Percentiles rank a stretch among this genome's conserved stretches.
phyloP scores from a whole-genome alignment of 2,329 filamentous ascomycete species.

The Tolypocladium tundrense region DNA sequence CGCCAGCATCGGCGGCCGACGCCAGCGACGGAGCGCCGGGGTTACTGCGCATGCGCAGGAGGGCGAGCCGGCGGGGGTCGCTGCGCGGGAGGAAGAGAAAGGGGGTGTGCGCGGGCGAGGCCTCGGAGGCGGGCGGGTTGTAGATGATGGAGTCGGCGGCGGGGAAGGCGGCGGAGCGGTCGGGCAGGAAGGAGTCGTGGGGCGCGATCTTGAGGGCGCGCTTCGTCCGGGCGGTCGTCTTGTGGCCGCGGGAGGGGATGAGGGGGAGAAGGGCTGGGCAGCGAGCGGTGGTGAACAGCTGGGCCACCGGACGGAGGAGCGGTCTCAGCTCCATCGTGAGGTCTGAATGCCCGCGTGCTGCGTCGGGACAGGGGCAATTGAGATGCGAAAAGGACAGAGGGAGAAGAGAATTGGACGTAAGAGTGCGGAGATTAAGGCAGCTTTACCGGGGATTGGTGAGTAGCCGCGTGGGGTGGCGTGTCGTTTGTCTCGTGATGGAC shows the following conservation, averaged over 20 bases:
- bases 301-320: constrained; percentile 22
- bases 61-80: constrained; percentile 42
- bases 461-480: neutral
- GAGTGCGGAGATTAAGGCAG: neutral
- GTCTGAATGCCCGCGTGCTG: neutral
- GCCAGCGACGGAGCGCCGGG: constrained; percentile 13
- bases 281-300: constrained; percentile 18
- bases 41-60: constrained; percentile 32
- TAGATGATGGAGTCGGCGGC: constrained; percentile 37
- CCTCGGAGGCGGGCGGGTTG: constrained; percentile 44
- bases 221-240: constrained; percentile 44
- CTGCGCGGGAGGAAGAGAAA: constrained; percentile 52
- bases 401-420: neutral
- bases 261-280: constrained; percentile 11
- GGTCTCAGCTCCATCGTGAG: constrained; percentile 24
- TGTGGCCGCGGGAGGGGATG: constrained; percentile 29
- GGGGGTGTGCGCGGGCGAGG: constrained; percentile 54
- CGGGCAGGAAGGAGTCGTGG: constrained; percentile 47
- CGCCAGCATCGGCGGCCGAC: constrained; percentile 7
- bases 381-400: neutral
- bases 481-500: neutral
- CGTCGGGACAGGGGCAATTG: neutral
- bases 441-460: neutral
- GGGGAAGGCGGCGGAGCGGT: constrained; percentile 18
- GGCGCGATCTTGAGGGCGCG: constrained; percentile 48